Percentiles rank a stretch among this genome's conserved stretches.
phyloP scores from a whole-genome alignment of 257 asterid genomes.

The Paulownia fortunei region DNA sequence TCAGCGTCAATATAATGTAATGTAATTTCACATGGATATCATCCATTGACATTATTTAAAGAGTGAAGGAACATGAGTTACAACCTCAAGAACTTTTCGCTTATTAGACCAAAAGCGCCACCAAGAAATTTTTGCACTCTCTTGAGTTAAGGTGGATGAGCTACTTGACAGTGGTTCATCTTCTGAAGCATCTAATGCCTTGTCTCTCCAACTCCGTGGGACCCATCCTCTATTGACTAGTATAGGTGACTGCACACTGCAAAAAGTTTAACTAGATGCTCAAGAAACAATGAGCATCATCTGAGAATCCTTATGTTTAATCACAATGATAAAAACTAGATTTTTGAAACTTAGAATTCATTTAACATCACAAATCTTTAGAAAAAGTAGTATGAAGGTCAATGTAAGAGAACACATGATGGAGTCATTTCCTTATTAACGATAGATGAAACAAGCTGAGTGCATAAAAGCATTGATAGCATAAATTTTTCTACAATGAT shows the following conservation, averaged over 20 bases:
- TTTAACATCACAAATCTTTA: neutral
- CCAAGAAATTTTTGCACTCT: constrained; percentile 53
- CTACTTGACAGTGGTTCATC: constrained; percentile 39
- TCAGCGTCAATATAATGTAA: constrained; percentile 37
- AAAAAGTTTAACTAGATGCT: constrained; percentile 36
- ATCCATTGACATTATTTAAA: constrained; percentile 15
- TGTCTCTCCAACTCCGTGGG: constrained; percentile 94
- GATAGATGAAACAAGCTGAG: neutral
- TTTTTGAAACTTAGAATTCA: constrained; percentile 4
- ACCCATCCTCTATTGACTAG: constrained; percentile 99
- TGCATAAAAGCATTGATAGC: neutral
- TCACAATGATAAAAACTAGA: neutral
- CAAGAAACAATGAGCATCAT: constrained; percentile 31
- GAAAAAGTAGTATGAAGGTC: neutral
- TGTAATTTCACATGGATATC: constrained; percentile 33
- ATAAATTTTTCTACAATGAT: neutral
- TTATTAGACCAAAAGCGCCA: constrained; percentile 69
- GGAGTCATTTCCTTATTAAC: neutral
- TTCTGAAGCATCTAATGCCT: constrained; percentile 48
- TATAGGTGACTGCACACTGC: constrained; percentile 72
- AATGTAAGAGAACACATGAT: neutral
- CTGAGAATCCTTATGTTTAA: neutral
- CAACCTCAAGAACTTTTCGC: constrained; percentile 48
- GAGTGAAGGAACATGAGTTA: constrained; percentile 30
- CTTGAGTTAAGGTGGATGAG: constrained; percentile 47